These are phyloP conservation scores for Fusarium setosum DNA, from an alignment of 2,329 filamentous ascomycete species.

Conservation along the genomic window DNA sequence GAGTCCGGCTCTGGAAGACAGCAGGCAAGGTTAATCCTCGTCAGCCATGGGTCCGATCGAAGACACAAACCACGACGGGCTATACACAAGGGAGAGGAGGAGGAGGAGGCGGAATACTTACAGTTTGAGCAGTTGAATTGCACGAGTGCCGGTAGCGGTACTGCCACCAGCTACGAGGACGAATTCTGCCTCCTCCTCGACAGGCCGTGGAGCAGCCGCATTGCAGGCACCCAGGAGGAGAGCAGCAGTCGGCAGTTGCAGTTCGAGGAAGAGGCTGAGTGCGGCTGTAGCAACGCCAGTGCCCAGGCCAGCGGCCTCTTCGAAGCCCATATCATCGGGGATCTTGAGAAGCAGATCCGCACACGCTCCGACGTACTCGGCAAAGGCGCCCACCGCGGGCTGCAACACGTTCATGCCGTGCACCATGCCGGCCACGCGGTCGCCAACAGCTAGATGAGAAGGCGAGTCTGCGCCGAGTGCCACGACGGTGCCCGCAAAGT, in stretches of 20 bases:
- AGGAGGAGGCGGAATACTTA: not conserved
- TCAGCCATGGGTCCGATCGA: too few species aligned
- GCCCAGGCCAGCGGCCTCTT: conserved; percentile 40
- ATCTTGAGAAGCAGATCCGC: conserved; percentile 38
- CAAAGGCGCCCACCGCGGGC: conserved; percentile 43
- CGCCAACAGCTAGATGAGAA: conserved; percentile 32
- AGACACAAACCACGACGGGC: too few species aligned
- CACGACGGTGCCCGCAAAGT: conserved; percentile 50
- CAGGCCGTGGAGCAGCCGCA: not conserved
- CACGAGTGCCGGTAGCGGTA: conserved; percentile 55
- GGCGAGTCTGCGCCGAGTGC: conserved; percentile 34
- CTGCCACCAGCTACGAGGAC: conserved; percentile 59
- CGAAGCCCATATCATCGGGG: conserved; percentile 39
- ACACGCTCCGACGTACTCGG: conserved; percentile 40
- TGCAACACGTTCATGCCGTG: conserved; percentile 34
- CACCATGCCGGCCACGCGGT: conserved; percentile 41
- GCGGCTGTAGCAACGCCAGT: conserved; percentile 22
- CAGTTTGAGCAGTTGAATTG: conserved; percentile 54
- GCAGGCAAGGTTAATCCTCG: too few species aligned
- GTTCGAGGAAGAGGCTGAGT: not conserved
- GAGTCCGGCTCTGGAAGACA: conserved; percentile 47
- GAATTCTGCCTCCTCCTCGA: conserved; percentile 3
- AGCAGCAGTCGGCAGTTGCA: not conserved
- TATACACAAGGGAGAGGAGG: too few species aligned
- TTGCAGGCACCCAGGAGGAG: not conserved